Evolutionary conservation across 345 rosid genomes (phyloP).

Genomic region (thale cress (Arabidopsis thaliana)): DNA sequence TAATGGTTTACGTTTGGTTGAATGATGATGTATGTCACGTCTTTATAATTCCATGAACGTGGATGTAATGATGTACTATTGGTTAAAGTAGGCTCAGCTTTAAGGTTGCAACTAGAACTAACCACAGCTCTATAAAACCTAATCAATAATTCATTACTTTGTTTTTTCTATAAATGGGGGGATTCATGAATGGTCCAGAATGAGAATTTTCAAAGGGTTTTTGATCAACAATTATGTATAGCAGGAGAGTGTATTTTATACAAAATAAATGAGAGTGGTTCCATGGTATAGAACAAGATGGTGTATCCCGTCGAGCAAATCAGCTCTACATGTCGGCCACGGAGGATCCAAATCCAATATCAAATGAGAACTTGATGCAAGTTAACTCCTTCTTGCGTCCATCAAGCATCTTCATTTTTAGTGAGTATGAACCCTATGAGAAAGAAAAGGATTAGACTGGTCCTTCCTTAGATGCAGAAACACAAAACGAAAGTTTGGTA

Average conservation of each 20-base stretch:
- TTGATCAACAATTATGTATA: slow-evolving; percentile 23
- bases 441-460: slow-evolving; percentile 6
- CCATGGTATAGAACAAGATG: background rate
- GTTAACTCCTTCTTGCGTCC: slow-evolving; percentile 58
- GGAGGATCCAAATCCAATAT: slow-evolving; percentile 66
- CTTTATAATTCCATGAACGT: slow-evolving; percentile 9
- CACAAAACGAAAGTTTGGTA: background rate
- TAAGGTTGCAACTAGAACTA: background rate
- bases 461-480: background rate
- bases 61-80: slow-evolving; percentile 8
- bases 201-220: slow-evolving; percentile 5
- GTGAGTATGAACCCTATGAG: slow-evolving; percentile 81
- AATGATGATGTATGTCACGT: slow-evolving; percentile 5
- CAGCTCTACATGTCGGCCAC: slow-evolving; percentile 58
- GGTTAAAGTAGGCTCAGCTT: slow-evolving; percentile 1
- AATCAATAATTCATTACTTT: slow-evolving; percentile 7
- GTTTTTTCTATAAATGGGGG: background rate
- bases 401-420: slow-evolving; percentile 85
- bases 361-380: slow-evolving; percentile 79
- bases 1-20: background rate
- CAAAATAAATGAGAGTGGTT: slow-evolving; percentile 30
- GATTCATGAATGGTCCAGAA: slow-evolving; percentile 2
- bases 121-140: background rate
- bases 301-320: slow-evolving; percentile 11
- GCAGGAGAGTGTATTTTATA: slow-evolving; percentile 3